Percentiles rank a stretch among this genome's conserved stretches.
These are phyloP conservation scores for Colletotrichum musae DNA, from an alignment of 2,329 filamentous ascomycete genomes.

Conservation along the genomic window DNA sequence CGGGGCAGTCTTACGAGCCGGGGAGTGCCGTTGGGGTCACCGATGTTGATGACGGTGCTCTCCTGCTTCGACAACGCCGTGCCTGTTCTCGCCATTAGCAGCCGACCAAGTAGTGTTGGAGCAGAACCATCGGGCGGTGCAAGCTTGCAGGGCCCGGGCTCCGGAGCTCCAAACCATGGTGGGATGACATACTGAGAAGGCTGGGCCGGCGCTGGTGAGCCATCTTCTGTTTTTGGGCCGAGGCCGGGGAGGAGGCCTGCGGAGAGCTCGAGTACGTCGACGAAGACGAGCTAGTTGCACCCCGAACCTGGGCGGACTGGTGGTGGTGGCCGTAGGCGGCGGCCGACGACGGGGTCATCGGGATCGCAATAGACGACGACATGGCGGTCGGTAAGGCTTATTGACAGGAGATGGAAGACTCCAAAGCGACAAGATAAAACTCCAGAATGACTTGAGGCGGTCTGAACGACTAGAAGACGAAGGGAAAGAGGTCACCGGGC, in stretches of 20 bases:
- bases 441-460: conserved; percentile 13
- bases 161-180: conserved; percentile 14
- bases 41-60: conserved; percentile 86
- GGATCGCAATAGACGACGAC: conserved; percentile 81
- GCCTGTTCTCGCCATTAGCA: conserved; percentile 65
- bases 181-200: conserved; percentile 67
- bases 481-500: conserved; percentile 17
- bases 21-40: conserved; percentile 79
- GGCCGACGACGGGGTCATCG: conserved; percentile 57
- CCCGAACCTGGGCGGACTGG: conserved; percentile 57
- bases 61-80: conserved; percentile 80
- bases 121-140: background rate
- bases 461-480: conserved; percentile 17
- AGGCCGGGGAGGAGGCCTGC: conserved; percentile 61
- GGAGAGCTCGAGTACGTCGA: conserved; percentile 72
- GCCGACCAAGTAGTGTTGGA: conserved; percentile 7
- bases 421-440: conserved; percentile 24
- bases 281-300: conserved; percentile 63
- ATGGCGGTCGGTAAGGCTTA: conserved; percentile 54
- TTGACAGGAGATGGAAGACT: conserved; percentile 16
- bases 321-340: conserved; percentile 49
- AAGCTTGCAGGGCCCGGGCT: conserved; percentile 13
- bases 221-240: conserved; percentile 58
- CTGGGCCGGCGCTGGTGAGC: conserved; percentile 72
- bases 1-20: conserved; percentile 71